Base-by-base conservation (phyloP, 2,329 filamentous ascomycete species). In the Parasarocladium wereldwijsianum region DNA sequence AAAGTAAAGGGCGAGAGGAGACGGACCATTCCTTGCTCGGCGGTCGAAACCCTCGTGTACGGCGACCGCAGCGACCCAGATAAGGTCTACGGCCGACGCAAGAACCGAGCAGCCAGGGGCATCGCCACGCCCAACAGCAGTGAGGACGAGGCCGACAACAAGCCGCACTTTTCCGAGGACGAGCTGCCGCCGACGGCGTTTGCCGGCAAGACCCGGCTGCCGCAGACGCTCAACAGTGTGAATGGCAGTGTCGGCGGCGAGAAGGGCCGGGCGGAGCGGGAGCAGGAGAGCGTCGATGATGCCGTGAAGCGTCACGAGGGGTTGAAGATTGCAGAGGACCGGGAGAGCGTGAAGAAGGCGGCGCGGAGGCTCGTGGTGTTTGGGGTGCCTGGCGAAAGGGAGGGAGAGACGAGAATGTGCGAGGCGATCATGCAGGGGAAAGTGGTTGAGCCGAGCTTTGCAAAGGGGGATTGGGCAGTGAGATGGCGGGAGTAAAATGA, bases 261-360 rank as follows among this genome's bases (percentile, higher is more conserved):
- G 28, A 30, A 30, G 14, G 28, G 28, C n/a, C 19, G 28, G 12
- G 28, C 28, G 4, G 28, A 30, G 3, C 18, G 33, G 3, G 24
- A 31, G 1, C 37, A 36, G 2, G 44, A 46, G 32, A 42, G 32
- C 4, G 31, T 34, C 3, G 36, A 30, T 3, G 34, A 18, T 4
- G 42, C 43, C 5, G 28, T 35, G 7, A 34, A 38, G 22, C 24
- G 42, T 14, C 34, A 45, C 2, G n/a, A 40, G n/a, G 16, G 28
- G 4, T 21, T 23, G 14, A 23, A 17, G 28, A 30, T 30, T 8
- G 28, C 28, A 11, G 28, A 30, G 12, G 28, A 30, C 13, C 23
- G 24, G 14, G 28, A 30, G 15, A 15, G 4, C 4, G 20, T 30
- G 5, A 30, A 30, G 20, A 16, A 21, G 18, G 28, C 28, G 4